A percentile compares a stretch with the other conserved stretches of the same genome.
phyloP scores from a whole-genome alignment of 2,329 filamentous ascomycete genomes.

The Alternaria burnsii region DNA sequence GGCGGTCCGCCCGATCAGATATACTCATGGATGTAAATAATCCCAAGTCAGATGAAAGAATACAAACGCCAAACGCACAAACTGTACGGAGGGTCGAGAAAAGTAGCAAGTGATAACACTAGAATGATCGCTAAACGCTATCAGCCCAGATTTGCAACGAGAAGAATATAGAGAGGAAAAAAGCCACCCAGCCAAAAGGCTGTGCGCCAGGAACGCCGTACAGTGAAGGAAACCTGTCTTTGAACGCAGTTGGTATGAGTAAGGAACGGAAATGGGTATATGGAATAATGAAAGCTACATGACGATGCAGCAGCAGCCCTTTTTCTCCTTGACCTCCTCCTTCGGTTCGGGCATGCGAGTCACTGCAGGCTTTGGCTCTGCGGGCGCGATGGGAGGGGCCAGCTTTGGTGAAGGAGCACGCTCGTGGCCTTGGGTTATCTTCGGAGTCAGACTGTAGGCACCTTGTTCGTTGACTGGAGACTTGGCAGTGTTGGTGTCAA shows the following conservation, averaged over 20 bases:
- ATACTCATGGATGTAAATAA: conserved; percentile 14
- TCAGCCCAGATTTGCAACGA: conserved; percentile 33
- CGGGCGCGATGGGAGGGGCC: conserved; percentile 32
- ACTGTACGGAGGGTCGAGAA: conserved; percentile 6
- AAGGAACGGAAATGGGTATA: conserved; percentile 40
- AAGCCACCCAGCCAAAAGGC: conserved; percentile 15
- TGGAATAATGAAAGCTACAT: conserved; percentile 63
- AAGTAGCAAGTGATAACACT: conserved; percentile 23
- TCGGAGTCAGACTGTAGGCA: conserved; percentile 59
- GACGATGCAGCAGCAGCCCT: conserved; percentile 75
- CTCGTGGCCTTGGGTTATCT: conserved; percentile 46
- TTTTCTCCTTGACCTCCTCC: conserved; percentile 66
- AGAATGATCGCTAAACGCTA: conserved; percentile 48
- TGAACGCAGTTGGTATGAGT: conserved; percentile 28
- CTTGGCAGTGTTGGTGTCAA: conserved; percentile 33
- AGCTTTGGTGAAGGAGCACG: conserved; percentile 39
- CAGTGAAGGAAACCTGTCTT: conserved; percentile 38
- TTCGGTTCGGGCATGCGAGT: conserved; percentile 64
- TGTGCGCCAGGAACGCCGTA: conserved; percentile 34
- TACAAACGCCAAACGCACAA: conserved; percentile 10
- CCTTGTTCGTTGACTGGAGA: conserved; percentile 53
- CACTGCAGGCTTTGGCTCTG: conserved; percentile 49
- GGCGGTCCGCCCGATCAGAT: conserved; percentile 14
- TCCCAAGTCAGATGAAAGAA: conserved; percentile 8
- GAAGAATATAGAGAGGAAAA: conserved; percentile 19